Evolutionary conservation across 2,329 filamentous ascomycete genomes (phyloP).

Genomic region (Fusarium sp.): DNA sequence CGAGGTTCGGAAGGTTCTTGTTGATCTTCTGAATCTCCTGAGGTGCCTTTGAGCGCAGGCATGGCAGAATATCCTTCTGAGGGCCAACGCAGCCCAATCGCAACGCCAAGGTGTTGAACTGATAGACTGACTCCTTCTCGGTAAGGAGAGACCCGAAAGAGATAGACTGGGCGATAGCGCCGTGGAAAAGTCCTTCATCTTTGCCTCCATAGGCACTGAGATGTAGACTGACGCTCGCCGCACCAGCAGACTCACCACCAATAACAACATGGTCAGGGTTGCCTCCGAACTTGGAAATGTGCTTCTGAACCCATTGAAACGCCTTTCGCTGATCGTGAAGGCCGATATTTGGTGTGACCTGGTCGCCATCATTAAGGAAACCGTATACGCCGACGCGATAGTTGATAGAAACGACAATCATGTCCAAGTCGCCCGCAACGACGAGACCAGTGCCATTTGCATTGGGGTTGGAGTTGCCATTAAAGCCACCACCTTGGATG

Average conservation of each 20-base stretch:
- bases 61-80: slow-evolving; percentile 56
- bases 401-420: slow-evolving; percentile 79
- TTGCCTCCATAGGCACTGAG: slow-evolving; percentile 67
- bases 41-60: slow-evolving; percentile 59
- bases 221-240: slow-evolving; percentile 73
- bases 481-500: slow-evolving; percentile 73
- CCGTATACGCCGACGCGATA: slow-evolving; percentile 82
- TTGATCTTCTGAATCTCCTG: slow-evolving; percentile 58
- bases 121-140: slow-evolving; percentile 61
- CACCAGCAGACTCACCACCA: slow-evolving; percentile 77
- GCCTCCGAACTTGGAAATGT: slow-evolving; percentile 77
- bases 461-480: slow-evolving; percentile 60
- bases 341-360: slow-evolving; percentile 74
- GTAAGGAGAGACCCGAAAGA: slow-evolving; percentile 64
- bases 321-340: slow-evolving; percentile 77
- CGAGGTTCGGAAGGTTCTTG: slow-evolving; percentile 52
- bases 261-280: slow-evolving; percentile 76
- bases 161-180: slow-evolving; percentile 63
- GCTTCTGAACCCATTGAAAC: slow-evolving; percentile 75
- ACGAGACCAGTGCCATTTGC: slow-evolving; percentile 71
- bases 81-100: slow-evolving; percentile 55
- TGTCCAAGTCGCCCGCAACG: slow-evolving; percentile 67
- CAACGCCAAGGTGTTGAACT: slow-evolving; percentile 63
- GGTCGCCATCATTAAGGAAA: slow-evolving; percentile 72
- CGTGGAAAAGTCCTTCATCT: slow-evolving; percentile 63